A percentile compares a stretch with the other conserved stretches of the same genome.
Conservation (phyloP, 768 basidiomycete species). For the Rhizopogon vulgaris region DNA sequence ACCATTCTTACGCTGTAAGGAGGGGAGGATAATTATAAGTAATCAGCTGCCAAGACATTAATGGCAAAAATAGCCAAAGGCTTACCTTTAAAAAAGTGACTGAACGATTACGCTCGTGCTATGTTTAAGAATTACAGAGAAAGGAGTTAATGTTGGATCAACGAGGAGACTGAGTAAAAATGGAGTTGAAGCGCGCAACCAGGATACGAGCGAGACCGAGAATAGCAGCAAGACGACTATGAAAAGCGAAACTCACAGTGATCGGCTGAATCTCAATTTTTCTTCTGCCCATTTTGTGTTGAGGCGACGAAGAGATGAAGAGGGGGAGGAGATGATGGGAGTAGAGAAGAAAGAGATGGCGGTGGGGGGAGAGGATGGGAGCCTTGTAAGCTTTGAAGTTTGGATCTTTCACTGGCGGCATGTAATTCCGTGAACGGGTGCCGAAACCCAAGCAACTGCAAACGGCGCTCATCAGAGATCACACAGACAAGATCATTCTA, state of each 20-base stretch:
- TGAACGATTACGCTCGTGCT: constrained; percentile 89
- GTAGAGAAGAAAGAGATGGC: constrained; percentile 12
- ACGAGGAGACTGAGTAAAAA: constrained; percentile 20
- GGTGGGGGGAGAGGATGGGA: constrained; percentile 23
- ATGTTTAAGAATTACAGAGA: constrained; percentile 38
- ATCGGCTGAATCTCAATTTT: constrained; percentile 84
- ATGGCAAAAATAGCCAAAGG: constrained; percentile 57
- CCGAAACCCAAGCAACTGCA: constrained; percentile 28
- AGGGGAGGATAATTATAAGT: constrained; percentile 25
- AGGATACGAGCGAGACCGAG: constrained; percentile 9
- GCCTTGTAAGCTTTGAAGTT: constrained; percentile 25
- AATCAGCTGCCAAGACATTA: constrained; percentile 29
- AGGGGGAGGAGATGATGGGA: constrained; percentile 14
- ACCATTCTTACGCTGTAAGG: constrained; percentile 72
- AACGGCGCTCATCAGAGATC: constrained; percentile 32
- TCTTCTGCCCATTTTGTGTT: constrained; percentile 55
- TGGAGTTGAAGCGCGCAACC: constrained; percentile 16
- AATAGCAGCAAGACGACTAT: constrained; percentile 13
- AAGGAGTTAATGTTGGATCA: constrained; percentile 25
- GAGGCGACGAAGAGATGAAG: not conserved
- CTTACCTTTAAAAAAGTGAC: constrained; percentile 87
- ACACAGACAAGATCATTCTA: constrained; percentile 17
- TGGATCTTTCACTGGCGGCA: constrained; percentile 29
- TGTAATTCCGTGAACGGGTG: constrained; percentile 34
- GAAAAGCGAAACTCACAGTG: constrained; percentile 43